Evolutionary conservation across 805 yeast genomes (phyloP), one percentile per base, ranked within the genome.

Genomic region (Metschnikowia continentalis): DNA sequence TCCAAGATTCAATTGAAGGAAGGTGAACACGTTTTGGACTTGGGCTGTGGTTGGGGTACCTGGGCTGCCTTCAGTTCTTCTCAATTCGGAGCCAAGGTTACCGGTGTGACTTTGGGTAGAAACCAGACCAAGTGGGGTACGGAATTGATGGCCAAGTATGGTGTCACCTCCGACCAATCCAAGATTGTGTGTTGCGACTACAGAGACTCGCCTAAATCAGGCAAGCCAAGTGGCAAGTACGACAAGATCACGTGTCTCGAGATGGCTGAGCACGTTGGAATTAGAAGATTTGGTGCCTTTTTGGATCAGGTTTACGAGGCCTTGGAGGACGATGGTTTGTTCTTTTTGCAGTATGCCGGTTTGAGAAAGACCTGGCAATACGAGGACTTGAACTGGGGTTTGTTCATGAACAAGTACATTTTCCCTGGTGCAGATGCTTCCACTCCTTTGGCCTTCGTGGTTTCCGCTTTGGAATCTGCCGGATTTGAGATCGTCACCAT

Each of bases 401-500:
- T 90, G 67, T 90, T 90, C 72, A 90, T 90, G 96, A 90, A 90
- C 82, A 90, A 88, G 77, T 90, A 88, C 72, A 86, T 90, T 67
- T 90, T 90, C 89, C 96, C 97, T 41, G 97, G 97, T 72, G 96
- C 96, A 47, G 97, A 90, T 74, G 96, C 96, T 44, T 88, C 96
- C 6, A 90, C 97, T 51, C 97, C 97, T 36, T 79, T 90, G 61
- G 89, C 89, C 53, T 90, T 88, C 64, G 92, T 89, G 56, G 76
- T 84, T 54, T 80, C 86, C 55, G 75, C 80, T 55, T 80, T 90
- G 66, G 97, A 90, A 75, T 84, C 82, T 37, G 82, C 86, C 52
- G 96, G 96, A 2, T 90, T 90, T 66, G 97, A 90, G 75, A 81
- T 88, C 59, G 90, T 84, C 48, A 76, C 86, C 40, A 72, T 88